Evolutionary conservation across 1,139 yeast species (phyloP), one percentile per base, ranked within the genome.

Genomic region (Maudiozyma humilis): DNA sequence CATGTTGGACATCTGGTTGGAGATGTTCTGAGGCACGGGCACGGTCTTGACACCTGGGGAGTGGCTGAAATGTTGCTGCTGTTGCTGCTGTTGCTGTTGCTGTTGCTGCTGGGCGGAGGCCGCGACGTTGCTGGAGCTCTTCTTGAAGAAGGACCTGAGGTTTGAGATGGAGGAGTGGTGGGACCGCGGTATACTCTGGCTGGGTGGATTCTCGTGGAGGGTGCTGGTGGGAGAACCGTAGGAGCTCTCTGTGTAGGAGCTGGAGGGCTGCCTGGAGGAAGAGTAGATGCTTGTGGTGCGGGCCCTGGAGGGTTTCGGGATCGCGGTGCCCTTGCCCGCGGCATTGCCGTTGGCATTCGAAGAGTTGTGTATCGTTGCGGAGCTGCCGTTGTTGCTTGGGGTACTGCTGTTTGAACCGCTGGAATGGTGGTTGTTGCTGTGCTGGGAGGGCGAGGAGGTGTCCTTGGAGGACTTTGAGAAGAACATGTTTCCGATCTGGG

Each of bases 151-250:
- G 34, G 78, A 64, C 59, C 78, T 78, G 53, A 82, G 65, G 51
- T 82, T 84, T 27, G 83, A 86, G 80, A 82, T 81, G 5, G 89
- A 82, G 42, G 82, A 79, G 60, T 82, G 88, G 50, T 71, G 68
- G 16, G 72, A 60, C 43, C 56, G 57, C 3, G 63, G 57, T 3
- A 51, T 50, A 38, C 55, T 53, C 42, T 58, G 63, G 32, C 52
- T 52, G 14, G 58, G 56, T n/a, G 55, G 49, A 25, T 41, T 43
- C 17, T 54, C 52, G 33, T 53, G 55, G 10, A 55, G 48, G 32
- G 40, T 43, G 20, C 55, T 52, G 7, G 54, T 47, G 3, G 65
- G 63, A 1, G 64, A 60, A 20, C 57, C 62, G 20, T 51, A 48
- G 32, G 49, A 47, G 18, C 47, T 46, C 14, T 62, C 64, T 7